Evolutionary conservation across 495 filamentous ascomycete species (phyloP), one percentile per base, ranked within the genome.

Genomic region (Pyrenopolyporus hunteri): DNA sequence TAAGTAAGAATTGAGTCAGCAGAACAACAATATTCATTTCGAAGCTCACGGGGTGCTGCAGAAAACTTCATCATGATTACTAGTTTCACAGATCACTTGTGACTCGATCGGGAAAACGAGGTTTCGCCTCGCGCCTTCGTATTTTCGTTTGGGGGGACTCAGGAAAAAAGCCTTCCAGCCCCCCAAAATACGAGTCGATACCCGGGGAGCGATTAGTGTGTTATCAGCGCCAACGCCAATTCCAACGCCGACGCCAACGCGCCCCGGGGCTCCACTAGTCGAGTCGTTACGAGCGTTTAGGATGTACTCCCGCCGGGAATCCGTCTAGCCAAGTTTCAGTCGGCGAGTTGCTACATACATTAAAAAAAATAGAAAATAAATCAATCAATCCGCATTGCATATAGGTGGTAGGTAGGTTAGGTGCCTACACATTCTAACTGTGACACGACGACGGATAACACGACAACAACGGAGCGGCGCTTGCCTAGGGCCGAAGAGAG

Each of bases 311-410:
- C 44, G 23, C 37, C 36, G 49, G 35, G 39, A 46, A 55, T 44
- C 23, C 32, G 48, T 37, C 19, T 42, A 42, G 49, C 47, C 44
- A 54, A 39, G 43, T 59, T 64, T 58, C 36, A 64, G 42, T 59
- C 55, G 61, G 49, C 61, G 59, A 64, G 54, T 64, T 49, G 54
- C n/a, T n/a, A n/a, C n/a, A n/a, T n/a, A n/a, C n/a, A n/a, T n/a
- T n/a, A n/a, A n/a, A n/a, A n/a, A n/a, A n/a, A n/a, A n/a, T n/a
- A n/a, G n/a, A n/a, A n/a, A n/a, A n/a, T n/a, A n/a, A n/a, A n/a
- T n/a, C n/a, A n/a, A 58, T 49, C 43, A 52, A 58, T 23, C 61
- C 31, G 54, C 61, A 58, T 64, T 50, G 56, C 61, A 59, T 64
- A 45, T 48, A n/a, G n/a, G n/a, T n/a, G n/a, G n/a, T n/a, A n/a